phyloP scores from a whole-genome alignment of 2,329 filamentous ascomycete species.

The Paraphoma chrysanthemicola region DNA sequence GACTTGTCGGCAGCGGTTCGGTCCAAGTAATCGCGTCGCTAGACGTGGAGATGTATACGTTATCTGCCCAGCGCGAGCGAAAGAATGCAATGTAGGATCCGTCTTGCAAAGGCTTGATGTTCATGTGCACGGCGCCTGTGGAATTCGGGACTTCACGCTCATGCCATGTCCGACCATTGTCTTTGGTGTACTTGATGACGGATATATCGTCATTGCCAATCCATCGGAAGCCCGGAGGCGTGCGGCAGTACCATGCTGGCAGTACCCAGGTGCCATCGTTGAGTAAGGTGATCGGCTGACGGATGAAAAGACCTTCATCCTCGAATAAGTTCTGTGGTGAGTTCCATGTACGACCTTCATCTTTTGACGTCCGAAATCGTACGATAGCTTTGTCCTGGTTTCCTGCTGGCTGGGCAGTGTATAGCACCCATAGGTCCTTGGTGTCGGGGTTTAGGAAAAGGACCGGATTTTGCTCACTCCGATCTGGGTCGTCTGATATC shows the following conservation, averaged over 20 bases:
- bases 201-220: conserved; percentile 56
- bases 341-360: conserved; percentile 50
- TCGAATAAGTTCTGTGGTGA: conserved; percentile 41
- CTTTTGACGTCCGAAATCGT: conserved; percentile 45
- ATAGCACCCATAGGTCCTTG: conserved; percentile 51
- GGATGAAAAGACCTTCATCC: conserved; percentile 50
- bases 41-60: too few species aligned
- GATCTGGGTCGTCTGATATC: conserved; percentile 48
- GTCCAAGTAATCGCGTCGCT: too few species aligned
- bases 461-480: conserved; percentile 57
- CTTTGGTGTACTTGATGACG: conserved; percentile 46
- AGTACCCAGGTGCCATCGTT: conserved; percentile 50
- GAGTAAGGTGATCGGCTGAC: conserved; percentile 51
- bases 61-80: too few species aligned
- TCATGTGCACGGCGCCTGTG: conserved; percentile 55
- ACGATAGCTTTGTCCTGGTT: conserved; percentile 54
- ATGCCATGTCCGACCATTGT: conserved; percentile 50
- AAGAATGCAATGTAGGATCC: too few species aligned
- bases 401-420: conserved; percentile 55
- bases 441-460: conserved; percentile 48
- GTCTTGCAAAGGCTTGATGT: conserved; percentile 34
- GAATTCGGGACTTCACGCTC: conserved; percentile 49
- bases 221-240: conserved; percentile 51
- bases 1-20: too few species aligned
- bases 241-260: conserved; percentile 54